Evolutionary conservation across 768 basidiomycete species (phyloP), one percentile per base, ranked within the genome.

Genomic region (Gyrodon lividus): DNA sequence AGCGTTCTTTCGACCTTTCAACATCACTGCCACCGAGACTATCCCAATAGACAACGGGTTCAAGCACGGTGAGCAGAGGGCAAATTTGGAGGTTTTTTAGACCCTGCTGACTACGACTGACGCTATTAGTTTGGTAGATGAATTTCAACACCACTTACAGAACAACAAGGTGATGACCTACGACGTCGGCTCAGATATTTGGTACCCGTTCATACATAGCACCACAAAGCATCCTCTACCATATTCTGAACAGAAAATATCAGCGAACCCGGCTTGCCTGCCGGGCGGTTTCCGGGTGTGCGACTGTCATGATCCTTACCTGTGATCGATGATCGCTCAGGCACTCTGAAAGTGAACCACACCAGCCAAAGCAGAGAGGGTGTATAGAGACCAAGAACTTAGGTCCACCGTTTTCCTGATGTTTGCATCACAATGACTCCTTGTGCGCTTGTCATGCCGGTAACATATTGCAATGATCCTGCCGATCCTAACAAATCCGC

Each of bases 391-490:
- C 35, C 12, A 52, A 37, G 4, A 12, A 7, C 1, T n/a, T n/a
- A n/a, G n/a, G n/a, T 47, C 56, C n/a, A 37, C 39, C 7, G 45
- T 20, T 2, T 0, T 58, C 3, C 1, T 57, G 35, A 51, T 47
- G 13, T 49, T 56, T 6, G 17, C 54, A 0, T 52, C 24, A 26
- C 51, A 0, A 2, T 51, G 8, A 17, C 45, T 17, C 4, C 62
- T 23, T 58, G 48, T 38, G 28, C 37, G 26, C 34, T 3, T n/a
- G 46, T 26, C 14, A 51, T 61, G 48, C 50, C 55, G 14, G 7
- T 59, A 16, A 58, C 51, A 3, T 55, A 52, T 20, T 63, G 56
- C 34, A 58, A 66, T 13, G 53, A 63, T 39, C 58, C 61, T 8
- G 38, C 23, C 0, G 55, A 62, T 43, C 57, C 58, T 37, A 68